Conservation (phyloP, 129 eudicot genomes). For the Lactuca sativa region DNA sequence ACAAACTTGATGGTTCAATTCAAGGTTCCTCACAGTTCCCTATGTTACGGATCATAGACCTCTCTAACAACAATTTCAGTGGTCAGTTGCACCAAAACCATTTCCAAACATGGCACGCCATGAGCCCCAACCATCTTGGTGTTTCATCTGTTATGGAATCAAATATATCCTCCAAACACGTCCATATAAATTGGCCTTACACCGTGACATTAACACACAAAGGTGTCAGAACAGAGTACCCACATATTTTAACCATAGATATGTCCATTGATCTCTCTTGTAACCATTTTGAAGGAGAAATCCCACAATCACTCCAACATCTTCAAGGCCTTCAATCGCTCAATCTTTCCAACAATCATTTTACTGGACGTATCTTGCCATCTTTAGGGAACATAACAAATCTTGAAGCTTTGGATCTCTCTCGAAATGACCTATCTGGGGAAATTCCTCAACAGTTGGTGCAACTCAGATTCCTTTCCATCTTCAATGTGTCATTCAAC, state of each 20-base stretch:
- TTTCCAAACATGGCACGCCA: background rate
- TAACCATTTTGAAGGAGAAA: background rate
- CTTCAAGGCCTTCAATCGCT: background rate
- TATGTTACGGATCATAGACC: constrained; percentile 22
- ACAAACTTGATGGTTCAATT: background rate
- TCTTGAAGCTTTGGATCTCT: constrained; percentile 9
- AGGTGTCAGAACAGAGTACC: background rate
- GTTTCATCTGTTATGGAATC: too few species aligned
- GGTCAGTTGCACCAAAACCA: background rate
- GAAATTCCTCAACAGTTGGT: constrained; percentile 19
- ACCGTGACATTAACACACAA: background rate
- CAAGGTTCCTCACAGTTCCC: background rate
- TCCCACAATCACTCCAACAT: background rate
- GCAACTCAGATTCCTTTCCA: constrained; percentile 9
- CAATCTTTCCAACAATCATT: background rate
- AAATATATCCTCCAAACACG: background rate
- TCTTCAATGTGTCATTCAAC: constrained; percentile 23
- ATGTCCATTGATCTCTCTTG: background rate
- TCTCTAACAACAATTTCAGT: constrained; percentile 6
- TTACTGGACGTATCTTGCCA: background rate
- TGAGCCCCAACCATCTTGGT: background rate
- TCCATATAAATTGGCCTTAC: background rate
- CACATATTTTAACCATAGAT: background rate
- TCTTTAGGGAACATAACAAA: background rate
- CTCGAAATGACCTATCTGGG: constrained; percentile 16